Base-by-base conservation (phyloP, 176 grass and related monocot species). In the Themeda triandra region DNA sequence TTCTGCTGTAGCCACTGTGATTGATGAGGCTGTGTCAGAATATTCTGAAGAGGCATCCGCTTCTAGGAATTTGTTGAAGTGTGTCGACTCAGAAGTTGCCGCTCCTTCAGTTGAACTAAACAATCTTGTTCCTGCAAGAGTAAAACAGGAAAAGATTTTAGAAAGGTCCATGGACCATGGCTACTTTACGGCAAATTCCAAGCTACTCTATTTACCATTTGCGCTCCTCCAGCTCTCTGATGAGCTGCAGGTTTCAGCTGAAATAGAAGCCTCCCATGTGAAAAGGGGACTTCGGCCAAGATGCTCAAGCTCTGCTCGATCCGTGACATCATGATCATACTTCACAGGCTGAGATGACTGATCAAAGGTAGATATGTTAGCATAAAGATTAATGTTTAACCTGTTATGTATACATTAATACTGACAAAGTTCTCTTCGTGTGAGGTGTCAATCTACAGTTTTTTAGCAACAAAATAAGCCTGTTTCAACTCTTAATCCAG, bases 241-340 rank as follows among this genome's bases (percentile, higher is more conserved):
- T 59, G 89, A 98, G 82, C 84, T 94, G 73, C 85, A 95, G 83
- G 93, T 98, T 90, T 92, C 92, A 8, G 78, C 91, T 51, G 95
- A 94, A 94, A 92, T 37, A 82, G 92, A 83, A 64, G 62, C 93
- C 68, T 95, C 91, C 71, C 92, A 84, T 78, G 80, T 86, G 6
- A 88, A 91, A 60, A 82, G 76, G 30, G 81, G 88, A 54, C 88
- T 89, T 66, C 80, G 77, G 54, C 63, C 80, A 88, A 77, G 71
- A 54, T 84, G 80, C 63, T 83, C 90, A 37, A 70, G 62, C 63
- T 91, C 87, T 44, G 42, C 80, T 80, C 73, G 68, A 71, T 87
- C 83, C 48, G 62, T 76, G 39, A 44, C 37, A 33, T 64, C 69
- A 76, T 75, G 83, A 63, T 80, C 76, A 56, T 76, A 65, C 62